These are phyloP conservation scores for Pneumocystis wakefieldiae DNA, from an alignment of 1,139 yeast genomes.

Conservation along the genomic window DNA sequence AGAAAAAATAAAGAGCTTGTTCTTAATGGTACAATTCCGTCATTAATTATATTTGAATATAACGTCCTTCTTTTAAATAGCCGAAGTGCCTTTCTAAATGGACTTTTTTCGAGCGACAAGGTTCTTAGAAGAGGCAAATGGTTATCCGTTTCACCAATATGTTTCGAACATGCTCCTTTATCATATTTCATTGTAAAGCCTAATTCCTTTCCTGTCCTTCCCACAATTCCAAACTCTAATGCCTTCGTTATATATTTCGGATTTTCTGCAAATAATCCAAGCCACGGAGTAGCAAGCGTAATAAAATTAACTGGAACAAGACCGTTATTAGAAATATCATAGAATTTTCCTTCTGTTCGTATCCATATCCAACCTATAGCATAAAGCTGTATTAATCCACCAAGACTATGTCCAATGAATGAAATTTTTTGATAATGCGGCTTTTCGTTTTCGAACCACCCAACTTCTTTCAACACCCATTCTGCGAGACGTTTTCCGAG, in stretches of 20 bases:
- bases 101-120: constrained; percentile 54
- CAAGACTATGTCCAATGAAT: constrained; percentile 82
- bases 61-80: constrained; percentile 55
- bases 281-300: constrained; percentile 71
- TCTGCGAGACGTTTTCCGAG: constrained; percentile 75
- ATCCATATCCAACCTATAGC: constrained; percentile 71
- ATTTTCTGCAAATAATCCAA: constrained; percentile 76
- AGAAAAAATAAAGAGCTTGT: constrained; percentile 70
- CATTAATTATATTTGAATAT: constrained; percentile 67
- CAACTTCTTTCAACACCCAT: constrained; percentile 20
- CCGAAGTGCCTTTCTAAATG: constrained; percentile 52
- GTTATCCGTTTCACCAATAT: constrained; percentile 1
- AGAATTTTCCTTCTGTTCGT: constrained; percentile 28
- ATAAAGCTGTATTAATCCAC: constrained; percentile 81
- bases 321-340: constrained; percentile 27
- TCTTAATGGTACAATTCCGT: constrained; percentile 85
- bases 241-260: constrained; percentile 78
- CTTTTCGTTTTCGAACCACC: constrained; percentile 7
- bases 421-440: constrained; percentile 46
- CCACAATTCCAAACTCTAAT: constrained; percentile 76
- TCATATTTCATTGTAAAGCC: constrained; percentile 37
- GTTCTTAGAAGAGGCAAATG: constrained; percentile 50
- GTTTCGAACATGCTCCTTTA: constrained; percentile 1
- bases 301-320: constrained; percentile 70
- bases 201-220: constrained; percentile 84